Conservation (phyloP, 768 basidiomycete species). For the Russula sp. region DNA sequence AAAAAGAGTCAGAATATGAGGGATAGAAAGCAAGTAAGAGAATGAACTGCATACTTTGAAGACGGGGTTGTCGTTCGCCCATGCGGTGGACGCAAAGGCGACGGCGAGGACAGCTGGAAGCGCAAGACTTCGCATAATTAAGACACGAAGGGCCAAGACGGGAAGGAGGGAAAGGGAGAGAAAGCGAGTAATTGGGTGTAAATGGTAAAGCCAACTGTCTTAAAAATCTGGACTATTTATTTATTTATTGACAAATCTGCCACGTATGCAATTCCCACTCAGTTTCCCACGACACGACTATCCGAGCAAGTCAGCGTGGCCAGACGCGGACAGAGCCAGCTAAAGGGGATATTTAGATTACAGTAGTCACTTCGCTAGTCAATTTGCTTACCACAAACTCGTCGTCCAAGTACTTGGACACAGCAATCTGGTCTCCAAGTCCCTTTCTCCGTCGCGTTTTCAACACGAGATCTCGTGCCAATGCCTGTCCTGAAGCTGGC, state of each 20-base stretch:
- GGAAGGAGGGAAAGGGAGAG: constrained; percentile 32
- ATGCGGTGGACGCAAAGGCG: constrained; percentile 56
- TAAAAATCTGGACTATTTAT: constrained; percentile 20
- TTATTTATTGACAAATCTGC: constrained; percentile 34
- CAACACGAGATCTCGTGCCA: constrained; percentile 90
- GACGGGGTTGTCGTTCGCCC: constrained; percentile 54
- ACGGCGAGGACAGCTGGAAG: constrained; percentile 60
- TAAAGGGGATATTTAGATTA: constrained; percentile 31
- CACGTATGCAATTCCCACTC: constrained; percentile 36
- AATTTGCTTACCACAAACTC: constrained; percentile 76
- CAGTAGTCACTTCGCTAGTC: not conserved
- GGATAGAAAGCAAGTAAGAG: not conserved
- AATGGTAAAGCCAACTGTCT: constrained; percentile 24
- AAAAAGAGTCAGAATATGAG: constrained; percentile 7
- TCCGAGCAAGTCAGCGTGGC: constrained; percentile 89
- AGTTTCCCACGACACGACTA: constrained; percentile 34
- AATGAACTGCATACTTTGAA: constrained; percentile 50
- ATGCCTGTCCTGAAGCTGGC: constrained; percentile 92
- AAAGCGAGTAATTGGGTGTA: constrained; percentile 32
- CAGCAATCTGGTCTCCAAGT: constrained; percentile 93
- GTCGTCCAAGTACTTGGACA: constrained; percentile 95
- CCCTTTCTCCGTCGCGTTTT: constrained; percentile 97
- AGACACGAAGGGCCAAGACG: constrained; percentile 14
- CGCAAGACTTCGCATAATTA: constrained; percentile 79
- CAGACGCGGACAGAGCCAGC: constrained; percentile 91